phyloP scores from a whole-genome alignment of 257 asterid genomes.

The Solanum pinnatisectum region DNA sequence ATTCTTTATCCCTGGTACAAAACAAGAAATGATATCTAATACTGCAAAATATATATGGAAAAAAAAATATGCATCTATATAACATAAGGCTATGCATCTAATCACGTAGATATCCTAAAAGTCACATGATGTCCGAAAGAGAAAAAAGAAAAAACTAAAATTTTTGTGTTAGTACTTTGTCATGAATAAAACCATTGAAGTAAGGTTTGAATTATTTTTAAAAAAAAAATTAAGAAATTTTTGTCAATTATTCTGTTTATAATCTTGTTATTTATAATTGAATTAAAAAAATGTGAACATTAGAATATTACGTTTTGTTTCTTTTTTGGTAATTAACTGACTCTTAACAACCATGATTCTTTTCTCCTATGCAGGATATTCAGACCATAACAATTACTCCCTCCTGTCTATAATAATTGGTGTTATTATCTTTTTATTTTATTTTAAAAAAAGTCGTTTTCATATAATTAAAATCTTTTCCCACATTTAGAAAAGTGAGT shows the following conservation, averaged over 20 bases:
- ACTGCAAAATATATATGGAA: too few relatives aligned
- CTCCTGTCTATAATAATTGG: neutral
- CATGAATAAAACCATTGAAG: neutral
- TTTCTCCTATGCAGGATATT: too few relatives aligned
- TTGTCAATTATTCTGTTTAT: neutral
- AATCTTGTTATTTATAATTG: neutral
- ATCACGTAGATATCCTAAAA: neutral
- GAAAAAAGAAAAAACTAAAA: neutral
- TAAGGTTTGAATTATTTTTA: neutral
- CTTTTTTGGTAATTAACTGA: neutral
- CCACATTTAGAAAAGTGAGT: neutral
- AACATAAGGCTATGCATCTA: neutral
- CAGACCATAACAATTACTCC: too few relatives aligned
- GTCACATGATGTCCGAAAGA: neutral
- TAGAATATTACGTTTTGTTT: neutral
- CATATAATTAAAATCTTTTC: neutral
- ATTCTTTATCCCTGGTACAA: too few relatives aligned
- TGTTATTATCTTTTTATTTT: too few relatives aligned
- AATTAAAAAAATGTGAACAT: neutral
- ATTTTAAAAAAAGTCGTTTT: neutral
- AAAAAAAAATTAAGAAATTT: too few relatives aligned
- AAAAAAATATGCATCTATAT: neutral
- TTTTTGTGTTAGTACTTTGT: neutral
- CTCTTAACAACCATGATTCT: neutral
- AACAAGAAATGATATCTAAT: too few relatives aligned